Percentiles rank a stretch among this genome's conserved stretches.
These are phyloP conservation scores for Ganoderma meredithae DNA, from an alignment of 1,284 basidiomycete genomes.

Conservation along the genomic window DNA sequence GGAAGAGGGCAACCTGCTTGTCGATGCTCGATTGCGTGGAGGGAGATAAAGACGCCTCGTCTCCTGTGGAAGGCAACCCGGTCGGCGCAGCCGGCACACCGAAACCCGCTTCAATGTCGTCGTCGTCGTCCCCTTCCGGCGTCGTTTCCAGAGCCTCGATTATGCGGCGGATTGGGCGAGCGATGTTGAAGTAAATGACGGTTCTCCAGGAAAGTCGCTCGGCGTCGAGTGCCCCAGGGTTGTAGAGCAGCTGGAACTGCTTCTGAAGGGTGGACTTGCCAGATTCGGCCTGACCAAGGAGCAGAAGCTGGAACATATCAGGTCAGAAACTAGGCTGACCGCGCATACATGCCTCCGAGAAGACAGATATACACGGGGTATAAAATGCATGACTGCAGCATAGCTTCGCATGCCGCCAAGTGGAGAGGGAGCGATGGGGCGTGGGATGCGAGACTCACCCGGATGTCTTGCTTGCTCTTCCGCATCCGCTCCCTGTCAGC, in stretches of 20 bases:
- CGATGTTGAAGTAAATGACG: constrained; percentile 85
- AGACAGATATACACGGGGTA: not conserved
- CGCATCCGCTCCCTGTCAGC: constrained; percentile 69
- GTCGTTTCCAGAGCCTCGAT: constrained; percentile 72
- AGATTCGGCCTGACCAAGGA: constrained; percentile 79
- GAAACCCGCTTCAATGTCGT: constrained; percentile 17
- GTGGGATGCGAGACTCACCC: constrained; percentile 51
- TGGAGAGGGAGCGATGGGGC: not conserved
- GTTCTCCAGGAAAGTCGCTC: constrained; percentile 83
- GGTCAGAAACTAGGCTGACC: constrained; percentile 13
- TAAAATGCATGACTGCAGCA: not conserved
- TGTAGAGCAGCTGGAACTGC: constrained; percentile 88
- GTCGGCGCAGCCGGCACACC: constrained; percentile 17
- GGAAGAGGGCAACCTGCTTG: constrained; percentile 56
- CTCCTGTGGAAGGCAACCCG: constrained; percentile 5
- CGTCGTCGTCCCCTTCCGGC: constrained; percentile 61
- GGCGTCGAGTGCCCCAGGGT: constrained; percentile 74
- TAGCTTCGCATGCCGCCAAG: not conserved
- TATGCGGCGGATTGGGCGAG: constrained; percentile 79
- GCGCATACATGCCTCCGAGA: constrained; percentile 2
- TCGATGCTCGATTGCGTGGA: constrained; percentile 36
- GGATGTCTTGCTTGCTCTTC: constrained; percentile 75
- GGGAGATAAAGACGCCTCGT: constrained; percentile 37
- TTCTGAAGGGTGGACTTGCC: constrained; percentile 86
- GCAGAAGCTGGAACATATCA: constrained; percentile 58